phyloP scores from a whole-genome alignment of 163 green algal genomes.

The Scenedesmus sp. region DNA sequence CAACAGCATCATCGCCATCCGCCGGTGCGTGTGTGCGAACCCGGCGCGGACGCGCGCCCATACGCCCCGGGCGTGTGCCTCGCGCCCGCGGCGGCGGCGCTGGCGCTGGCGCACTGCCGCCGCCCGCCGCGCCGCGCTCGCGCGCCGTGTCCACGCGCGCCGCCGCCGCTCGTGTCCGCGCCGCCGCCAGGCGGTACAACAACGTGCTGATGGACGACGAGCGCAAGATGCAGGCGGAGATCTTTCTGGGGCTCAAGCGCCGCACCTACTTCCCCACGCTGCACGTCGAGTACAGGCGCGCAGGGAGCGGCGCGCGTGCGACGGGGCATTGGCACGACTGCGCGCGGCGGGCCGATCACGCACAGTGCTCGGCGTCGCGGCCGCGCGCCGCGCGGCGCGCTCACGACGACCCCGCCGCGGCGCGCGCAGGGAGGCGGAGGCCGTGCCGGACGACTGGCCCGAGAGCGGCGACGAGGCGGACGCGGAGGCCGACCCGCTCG shows the following conservation, averaged over 20 bases:
- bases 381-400: too few species aligned
- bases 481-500: slow-evolving; percentile 18
- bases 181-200: slow-evolving; percentile 61
- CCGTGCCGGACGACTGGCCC: slow-evolving; percentile 22
- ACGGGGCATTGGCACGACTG: too few species aligned
- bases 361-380: background rate
- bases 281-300: slow-evolving; percentile 34
- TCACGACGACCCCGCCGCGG: too few species aligned
- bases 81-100: background rate
- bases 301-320: too few species aligned
- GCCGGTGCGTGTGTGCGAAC: slow-evolving; percentile 28
- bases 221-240: slow-evolving; percentile 55
- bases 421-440: slow-evolving; percentile 22
- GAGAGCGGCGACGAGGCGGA: slow-evolving; percentile 31
- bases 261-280: slow-evolving; percentile 42
- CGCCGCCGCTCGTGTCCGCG: background rate
- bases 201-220: slow-evolving; percentile 73
- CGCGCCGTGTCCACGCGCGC: too few species aligned
- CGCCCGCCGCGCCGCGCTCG: too few species aligned
- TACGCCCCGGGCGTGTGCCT: background rate
- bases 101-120: too few species aligned
- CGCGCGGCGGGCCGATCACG: too few species aligned
- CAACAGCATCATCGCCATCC: slow-evolving; percentile 60
- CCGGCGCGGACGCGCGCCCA: background rate
- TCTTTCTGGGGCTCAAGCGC: slow-evolving; percentile 48